Evolutionary conservation across 768 basidiomycete genomes (phyloP).

Genomic region (Hirschioporus abietinus): DNA sequence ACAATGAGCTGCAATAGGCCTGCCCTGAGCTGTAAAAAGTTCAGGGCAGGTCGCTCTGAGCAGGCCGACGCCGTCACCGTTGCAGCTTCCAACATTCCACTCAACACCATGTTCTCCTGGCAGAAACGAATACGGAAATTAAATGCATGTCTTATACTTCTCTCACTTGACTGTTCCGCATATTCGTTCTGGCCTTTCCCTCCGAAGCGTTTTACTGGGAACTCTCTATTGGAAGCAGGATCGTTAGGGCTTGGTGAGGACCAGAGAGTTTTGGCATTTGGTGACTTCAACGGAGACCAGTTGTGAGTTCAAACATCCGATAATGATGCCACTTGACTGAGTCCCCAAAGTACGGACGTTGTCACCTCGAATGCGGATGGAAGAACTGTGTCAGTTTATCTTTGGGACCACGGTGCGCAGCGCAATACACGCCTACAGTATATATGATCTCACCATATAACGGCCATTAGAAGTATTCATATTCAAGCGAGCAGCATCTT

Average conservation of each 20-base stretch:
- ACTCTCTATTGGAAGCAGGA: constrained; percentile 76
- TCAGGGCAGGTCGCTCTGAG: not conserved
- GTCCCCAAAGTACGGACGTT: constrained; percentile 62
- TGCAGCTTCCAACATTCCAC: not conserved
- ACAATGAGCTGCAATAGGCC: not conserved
- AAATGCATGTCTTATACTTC: not conserved
- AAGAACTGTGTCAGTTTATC: constrained; percentile 66
- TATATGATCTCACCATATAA: constrained; percentile 1
- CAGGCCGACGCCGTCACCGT: not conserved
- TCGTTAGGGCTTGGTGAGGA: constrained; percentile 69
- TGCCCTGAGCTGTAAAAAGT: no score
- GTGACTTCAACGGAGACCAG: constrained; percentile 95
- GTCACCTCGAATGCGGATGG: constrained; percentile 73
- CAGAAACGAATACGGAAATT: not conserved
- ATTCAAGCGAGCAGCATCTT: constrained; percentile 44
- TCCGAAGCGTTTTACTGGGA: constrained; percentile 78
- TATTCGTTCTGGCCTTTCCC: constrained; percentile 74
- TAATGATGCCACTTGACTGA: not conserved
- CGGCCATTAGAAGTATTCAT: constrained; percentile 46
- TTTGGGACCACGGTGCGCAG: constrained; percentile 75
- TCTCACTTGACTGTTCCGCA: not conserved
- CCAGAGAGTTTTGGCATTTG: constrained; percentile 79
- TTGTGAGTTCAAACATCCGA: constrained; percentile 51
- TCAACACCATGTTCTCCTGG: not conserved
- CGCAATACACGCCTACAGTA: not conserved